phyloP scores from a whole-genome alignment of 345 rosid genomes.

The Corchorus capsularis region DNA sequence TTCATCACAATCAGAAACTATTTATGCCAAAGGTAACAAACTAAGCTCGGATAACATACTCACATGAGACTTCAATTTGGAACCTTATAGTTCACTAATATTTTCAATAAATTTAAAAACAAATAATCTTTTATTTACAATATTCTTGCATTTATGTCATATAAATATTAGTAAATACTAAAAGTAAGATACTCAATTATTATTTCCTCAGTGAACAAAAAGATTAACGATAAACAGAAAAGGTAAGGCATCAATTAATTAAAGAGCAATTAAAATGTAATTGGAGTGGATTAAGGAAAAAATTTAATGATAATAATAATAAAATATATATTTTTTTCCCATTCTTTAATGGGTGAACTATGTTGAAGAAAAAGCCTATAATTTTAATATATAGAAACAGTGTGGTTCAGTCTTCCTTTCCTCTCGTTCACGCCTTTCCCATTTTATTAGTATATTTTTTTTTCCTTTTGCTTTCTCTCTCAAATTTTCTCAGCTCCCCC shows the following conservation, averaged over 20 bases:
- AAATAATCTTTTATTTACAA: no score
- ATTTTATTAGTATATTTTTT: background rate
- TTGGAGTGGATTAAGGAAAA: background rate
- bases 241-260: background rate
- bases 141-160: no score
- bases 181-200: background rate
- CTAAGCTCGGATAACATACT: no score
- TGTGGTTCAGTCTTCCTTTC: slow-evolving; percentile 18
- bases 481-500: background rate
- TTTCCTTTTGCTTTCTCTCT: background rate
- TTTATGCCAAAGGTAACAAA: no score
- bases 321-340: background rate
- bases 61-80: no score
- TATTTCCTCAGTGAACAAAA: background rate
- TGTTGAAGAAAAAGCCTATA: background rate
- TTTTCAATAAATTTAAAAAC: no score
- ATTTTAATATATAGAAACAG: background rate
- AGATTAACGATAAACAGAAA: background rate
- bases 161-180: no score
- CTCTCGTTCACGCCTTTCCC: slow-evolving; percentile 12
- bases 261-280: background rate
- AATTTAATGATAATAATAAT: background rate
- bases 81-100: no score
- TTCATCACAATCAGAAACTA: no score
- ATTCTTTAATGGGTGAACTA: background rate